Evolutionary conservation across 192 early-diverging fungal genomes (phyloP).

Genomic region (Coemansia sp.): DNA sequence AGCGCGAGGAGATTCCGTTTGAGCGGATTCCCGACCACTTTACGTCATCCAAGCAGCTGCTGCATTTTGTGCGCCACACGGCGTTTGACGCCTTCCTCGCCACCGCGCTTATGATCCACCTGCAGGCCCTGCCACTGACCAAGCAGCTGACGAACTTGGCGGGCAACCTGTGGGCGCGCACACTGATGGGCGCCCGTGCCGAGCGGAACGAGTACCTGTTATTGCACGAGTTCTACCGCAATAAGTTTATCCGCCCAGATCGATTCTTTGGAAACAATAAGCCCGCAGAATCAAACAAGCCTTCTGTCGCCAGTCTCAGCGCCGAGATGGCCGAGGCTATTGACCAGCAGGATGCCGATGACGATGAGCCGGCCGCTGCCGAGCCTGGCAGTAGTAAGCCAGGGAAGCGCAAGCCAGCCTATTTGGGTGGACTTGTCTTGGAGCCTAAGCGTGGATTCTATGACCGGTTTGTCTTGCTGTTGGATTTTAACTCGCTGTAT

Average conservation of each 20-base stretch:
- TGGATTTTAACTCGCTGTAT: constrained; percentile 99
- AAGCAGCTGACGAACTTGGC: constrained; percentile 90
- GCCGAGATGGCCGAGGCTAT: constrained; percentile 39
- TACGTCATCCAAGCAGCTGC: constrained; percentile 52
- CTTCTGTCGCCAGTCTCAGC: constrained; percentile 17
- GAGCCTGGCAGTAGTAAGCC: constrained; percentile 26
- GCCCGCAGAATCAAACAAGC: not conserved
- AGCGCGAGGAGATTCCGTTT: constrained; percentile 81
- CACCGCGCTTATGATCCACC: constrained; percentile 78
- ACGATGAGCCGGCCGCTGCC: constrained; percentile 21
- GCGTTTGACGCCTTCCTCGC: constrained; percentile 81
- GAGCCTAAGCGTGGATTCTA: constrained; percentile 98
- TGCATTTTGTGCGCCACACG: constrained; percentile 75
- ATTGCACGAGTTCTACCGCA: constrained; percentile 92
- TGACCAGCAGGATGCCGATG: constrained; percentile 25
- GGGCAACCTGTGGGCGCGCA: constrained; percentile 93
- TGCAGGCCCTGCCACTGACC: constrained; percentile 89
- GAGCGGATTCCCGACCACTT: constrained; percentile 76
- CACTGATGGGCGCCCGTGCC: constrained; percentile 84
- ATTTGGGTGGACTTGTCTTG: constrained; percentile 92
- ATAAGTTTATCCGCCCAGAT: constrained; percentile 93
- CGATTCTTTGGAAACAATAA: constrained; percentile 47
- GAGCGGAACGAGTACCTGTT: constrained; percentile 95
- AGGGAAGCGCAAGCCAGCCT: constrained; percentile 82
- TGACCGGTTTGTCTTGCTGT: constrained; percentile 88